Evolutionary conservation across 352 stramenopile genomes (phyloP).

Genomic region (Pythium rhizo-oryzae): DNA sequence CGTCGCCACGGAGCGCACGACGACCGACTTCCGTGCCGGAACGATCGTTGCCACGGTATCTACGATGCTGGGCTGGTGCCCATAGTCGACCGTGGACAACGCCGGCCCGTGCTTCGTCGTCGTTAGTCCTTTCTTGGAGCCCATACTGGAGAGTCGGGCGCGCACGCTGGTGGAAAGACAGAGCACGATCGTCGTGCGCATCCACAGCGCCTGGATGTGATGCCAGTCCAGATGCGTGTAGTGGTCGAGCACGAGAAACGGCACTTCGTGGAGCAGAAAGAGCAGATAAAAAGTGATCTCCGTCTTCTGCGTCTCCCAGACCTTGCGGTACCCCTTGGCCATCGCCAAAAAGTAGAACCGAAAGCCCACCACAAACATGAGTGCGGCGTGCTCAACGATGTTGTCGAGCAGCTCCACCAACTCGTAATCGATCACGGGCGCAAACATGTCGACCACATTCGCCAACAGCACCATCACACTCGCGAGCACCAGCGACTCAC

Average conservation of each 20-base stretch:
- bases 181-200: constrained; percentile 6
- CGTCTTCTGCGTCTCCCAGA: constrained; percentile 13
- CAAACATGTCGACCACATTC: constrained; percentile 21
- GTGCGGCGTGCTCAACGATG: constrained; percentile 25
- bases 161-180: not conserved
- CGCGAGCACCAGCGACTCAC: constrained; percentile 24
- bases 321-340: constrained; percentile 13
- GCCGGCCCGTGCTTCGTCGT: not conserved
- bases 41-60: not conserved
- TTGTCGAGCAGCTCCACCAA: constrained; percentile 23
- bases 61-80: not conserved
- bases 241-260: constrained; percentile 1
- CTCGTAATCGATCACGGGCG: constrained; percentile 13
- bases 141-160: not conserved
- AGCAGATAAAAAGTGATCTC: constrained; percentile 3
- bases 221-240: not conserved
- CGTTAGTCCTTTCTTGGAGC: not conserved
- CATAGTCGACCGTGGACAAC: not conserved
- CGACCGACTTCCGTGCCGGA: not conserved
- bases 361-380: constrained; percentile 41
- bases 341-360: constrained; percentile 40
- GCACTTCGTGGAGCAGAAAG: constrained; percentile 1
- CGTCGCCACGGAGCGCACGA: not conserved
- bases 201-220: constrained; percentile 5
- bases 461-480: constrained; percentile 6